Conservation (phyloP, 106 monocot genomes). For the Cymbidium sinense region DNA sequence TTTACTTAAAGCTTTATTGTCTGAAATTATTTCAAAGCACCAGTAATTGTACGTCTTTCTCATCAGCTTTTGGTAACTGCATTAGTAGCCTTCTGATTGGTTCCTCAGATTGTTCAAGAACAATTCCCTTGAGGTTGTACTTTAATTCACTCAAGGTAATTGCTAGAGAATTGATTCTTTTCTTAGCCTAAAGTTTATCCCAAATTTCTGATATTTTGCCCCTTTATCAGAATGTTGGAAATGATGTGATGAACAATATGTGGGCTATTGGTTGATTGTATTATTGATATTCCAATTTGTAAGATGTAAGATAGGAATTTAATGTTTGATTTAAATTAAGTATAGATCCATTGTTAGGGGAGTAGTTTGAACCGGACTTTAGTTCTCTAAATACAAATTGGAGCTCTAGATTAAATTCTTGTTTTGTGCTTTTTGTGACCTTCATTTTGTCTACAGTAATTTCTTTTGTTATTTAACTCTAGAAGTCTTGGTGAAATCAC, state of each 20-base stretch:
- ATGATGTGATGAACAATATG: not conserved
- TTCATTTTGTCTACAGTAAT: not conserved
- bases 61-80: not conserved
- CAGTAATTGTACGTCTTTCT: not conserved
- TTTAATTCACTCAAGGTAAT: not conserved
- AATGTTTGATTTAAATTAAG: not conserved
- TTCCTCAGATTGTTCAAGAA: too few species aligned
- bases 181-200: not conserved
- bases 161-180: not conserved
- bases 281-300: not conserved
- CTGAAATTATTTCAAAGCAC: not conserved
- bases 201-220: not conserved
- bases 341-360: not conserved
- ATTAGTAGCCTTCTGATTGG: not conserved
- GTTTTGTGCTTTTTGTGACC: not conserved
- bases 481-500: not conserved
- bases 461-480: not conserved
- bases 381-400: too few species aligned
- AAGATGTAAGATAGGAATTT: not conserved
- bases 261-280: not conserved
- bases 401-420: too few species aligned
- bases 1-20: not conserved
- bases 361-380: not conserved
- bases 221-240: not conserved
- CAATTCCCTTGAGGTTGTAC: too few species aligned